Percentiles rank a stretch among this genome's conserved stretches.
Evolutionary conservation across 1,284 basidiomycete genomes (phyloP).

Genomic region (Singerocomus inundabilis): DNA sequence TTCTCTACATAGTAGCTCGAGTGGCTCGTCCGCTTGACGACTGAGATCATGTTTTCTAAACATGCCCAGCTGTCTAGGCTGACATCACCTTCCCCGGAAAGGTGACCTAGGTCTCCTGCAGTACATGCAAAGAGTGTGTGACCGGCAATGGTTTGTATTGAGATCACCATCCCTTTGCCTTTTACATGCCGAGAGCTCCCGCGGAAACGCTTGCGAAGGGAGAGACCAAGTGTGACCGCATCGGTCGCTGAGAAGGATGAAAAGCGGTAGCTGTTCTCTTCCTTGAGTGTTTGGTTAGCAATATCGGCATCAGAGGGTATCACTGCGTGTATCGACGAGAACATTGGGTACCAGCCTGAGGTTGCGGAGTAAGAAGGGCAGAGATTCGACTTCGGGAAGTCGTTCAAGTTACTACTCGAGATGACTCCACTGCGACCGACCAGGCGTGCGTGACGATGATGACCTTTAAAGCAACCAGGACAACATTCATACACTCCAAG

Average conservation of each 20-base stretch:
- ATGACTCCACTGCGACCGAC: background rate
- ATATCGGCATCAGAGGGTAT: constrained; percentile 67
- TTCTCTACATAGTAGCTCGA: constrained; percentile 82
- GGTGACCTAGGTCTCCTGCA: constrained; percentile 70
- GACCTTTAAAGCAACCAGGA: constrained; percentile 3
- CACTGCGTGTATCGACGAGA: constrained; percentile 58
- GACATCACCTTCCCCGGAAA: constrained; percentile 66
- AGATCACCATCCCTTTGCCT: constrained; percentile 76
- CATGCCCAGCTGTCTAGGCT: constrained; percentile 76
- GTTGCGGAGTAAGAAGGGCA: constrained; percentile 13
- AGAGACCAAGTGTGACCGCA: constrained; percentile 76
- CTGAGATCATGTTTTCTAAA: constrained; percentile 74
- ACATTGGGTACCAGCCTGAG: constrained; percentile 31
- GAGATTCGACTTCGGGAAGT: background rate
- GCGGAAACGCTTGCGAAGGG: constrained; percentile 75
- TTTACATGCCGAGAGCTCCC: constrained; percentile 66
- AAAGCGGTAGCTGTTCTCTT: constrained; percentile 69
- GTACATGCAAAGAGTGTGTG: constrained; percentile 79
- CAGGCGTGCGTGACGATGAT: background rate
- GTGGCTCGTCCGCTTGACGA: constrained; percentile 77
- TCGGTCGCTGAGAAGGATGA: constrained; percentile 70
- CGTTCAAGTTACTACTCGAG: background rate
- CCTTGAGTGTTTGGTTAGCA: constrained; percentile 64
- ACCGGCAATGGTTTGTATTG: constrained; percentile 73
- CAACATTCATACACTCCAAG: background rate